Evolutionary conservation across 176 grass and related monocot genomes (phyloP).

Genomic region (Eragrostis nindensis): DNA sequence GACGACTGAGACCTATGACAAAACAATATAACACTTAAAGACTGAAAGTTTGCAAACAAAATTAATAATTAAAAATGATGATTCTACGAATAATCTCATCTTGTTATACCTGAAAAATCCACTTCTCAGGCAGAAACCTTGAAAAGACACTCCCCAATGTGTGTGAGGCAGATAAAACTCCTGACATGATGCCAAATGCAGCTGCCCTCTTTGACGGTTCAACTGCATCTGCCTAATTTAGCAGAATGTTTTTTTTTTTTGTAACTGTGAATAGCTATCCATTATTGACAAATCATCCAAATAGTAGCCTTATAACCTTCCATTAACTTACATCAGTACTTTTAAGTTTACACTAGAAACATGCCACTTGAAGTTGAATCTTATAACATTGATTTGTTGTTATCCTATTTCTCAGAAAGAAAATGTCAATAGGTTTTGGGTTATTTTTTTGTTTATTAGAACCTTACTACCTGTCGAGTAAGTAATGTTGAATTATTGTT

Average conservation of each 20-base stretch:
- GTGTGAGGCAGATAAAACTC: slow-evolving; percentile 76
- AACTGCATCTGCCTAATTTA: slow-evolving; percentile 66
- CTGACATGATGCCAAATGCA: slow-evolving; percentile 74
- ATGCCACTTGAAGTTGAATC: neutral
- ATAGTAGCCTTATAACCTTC: neutral
- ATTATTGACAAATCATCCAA: neutral
- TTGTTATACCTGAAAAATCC: slow-evolving; percentile 72
- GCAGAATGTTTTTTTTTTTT: neutral
- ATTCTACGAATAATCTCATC: slow-evolving; percentile 12
- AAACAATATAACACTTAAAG: neutral
- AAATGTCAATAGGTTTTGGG: neutral
- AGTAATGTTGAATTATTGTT: neutral
- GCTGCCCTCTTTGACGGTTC: slow-evolving; percentile 61
- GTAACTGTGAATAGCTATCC: neutral
- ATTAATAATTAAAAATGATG: neutral
- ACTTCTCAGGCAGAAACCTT: slow-evolving; percentile 67
- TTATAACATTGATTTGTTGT: neutral
- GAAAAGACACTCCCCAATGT: slow-evolving; percentile 67
- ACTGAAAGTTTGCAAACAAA: neutral
- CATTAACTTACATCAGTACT: neutral
- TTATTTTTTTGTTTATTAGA: neutral
- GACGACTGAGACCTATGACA: slow-evolving; percentile 63
- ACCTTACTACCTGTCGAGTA: too few relatives aligned
- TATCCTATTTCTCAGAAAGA: neutral
- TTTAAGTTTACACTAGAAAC: neutral